Percentiles rank a stretch among this genome's conserved stretches.
phyloP scores from a whole-genome alignment of 2,329 filamentous ascomycete species.

The Xylariaceae sp. region DNA sequence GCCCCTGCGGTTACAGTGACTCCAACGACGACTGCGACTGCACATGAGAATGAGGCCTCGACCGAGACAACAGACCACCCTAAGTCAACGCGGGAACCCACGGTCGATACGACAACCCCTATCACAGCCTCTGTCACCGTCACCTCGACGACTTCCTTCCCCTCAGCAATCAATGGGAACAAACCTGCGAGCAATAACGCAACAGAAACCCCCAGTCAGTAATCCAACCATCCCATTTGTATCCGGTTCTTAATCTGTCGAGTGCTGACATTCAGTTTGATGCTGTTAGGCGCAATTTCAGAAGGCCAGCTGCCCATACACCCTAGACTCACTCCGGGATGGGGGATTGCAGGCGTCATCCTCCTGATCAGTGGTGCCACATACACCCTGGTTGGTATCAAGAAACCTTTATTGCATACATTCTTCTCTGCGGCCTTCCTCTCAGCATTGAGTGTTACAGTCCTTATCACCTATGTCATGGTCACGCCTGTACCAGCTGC shows the following conservation, averaged over 20 bases:
- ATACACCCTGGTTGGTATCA: conserved; percentile 75
- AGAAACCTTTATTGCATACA: conserved; percentile 71
- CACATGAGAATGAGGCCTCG: conserved; percentile 14
- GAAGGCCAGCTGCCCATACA: conserved; percentile 60
- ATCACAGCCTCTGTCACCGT: conserved; percentile 13
- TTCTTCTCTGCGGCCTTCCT: conserved; percentile 76
- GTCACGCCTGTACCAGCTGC: conserved; percentile 67
- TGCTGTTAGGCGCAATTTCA: conserved; percentile 40
- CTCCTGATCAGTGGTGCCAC: conserved; percentile 66
- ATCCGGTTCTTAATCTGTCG: background rate
- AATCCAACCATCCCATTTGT: background rate
- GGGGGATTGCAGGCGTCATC: conserved; percentile 72
- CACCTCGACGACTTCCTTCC: conserved; percentile 24
- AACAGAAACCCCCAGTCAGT: conserved; percentile 24
- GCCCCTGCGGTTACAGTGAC: conserved; percentile 23
- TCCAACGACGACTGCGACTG: conserved; percentile 22
- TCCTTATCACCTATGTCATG: conserved; percentile 88
- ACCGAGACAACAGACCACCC: conserved; percentile 13
- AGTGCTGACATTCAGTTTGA: conserved; percentile 10
- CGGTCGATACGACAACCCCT: conserved; percentile 11
- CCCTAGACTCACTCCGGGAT: conserved; percentile 72
- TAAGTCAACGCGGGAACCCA: conserved; percentile 6
- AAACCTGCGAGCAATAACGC: conserved; percentile 23
- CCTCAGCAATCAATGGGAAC: conserved; percentile 32
- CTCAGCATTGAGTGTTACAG: conserved; percentile 65